Evolutionary conservation across 345 rosid genomes (phyloP).

Genomic region (Leavenworthia alabamica): DNA sequence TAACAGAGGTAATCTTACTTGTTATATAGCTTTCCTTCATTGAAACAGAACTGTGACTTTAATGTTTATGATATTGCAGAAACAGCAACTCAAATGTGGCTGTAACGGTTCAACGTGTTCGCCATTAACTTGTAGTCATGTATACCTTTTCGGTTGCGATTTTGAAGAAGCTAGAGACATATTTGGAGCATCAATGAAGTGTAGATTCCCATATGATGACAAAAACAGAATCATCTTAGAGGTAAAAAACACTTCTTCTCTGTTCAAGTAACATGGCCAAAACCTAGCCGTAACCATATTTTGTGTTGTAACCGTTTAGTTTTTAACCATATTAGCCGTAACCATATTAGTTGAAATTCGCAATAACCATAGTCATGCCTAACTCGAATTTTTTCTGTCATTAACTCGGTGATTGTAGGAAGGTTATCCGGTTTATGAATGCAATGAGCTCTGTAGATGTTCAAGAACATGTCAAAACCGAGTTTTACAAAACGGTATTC

Average conservation of each 20-base stretch:
- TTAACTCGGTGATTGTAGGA: too few relatives aligned
- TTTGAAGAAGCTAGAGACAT: slow-evolving; percentile 91
- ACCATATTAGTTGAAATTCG: too few relatives aligned
- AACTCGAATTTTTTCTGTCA: too few relatives aligned
- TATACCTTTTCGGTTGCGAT: slow-evolving; percentile 87
- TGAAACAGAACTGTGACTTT: not conserved
- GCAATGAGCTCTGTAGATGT: slow-evolving; percentile 79
- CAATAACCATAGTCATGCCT: too few relatives aligned
- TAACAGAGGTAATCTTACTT: slow-evolving; percentile 52
- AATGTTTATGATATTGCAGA: slow-evolving; percentile 38
- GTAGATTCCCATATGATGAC: slow-evolving; percentile 80
- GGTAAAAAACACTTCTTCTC: too few relatives aligned
- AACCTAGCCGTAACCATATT: too few relatives aligned
- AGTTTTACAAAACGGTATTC: slow-evolving; percentile 81
- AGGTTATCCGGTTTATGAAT: slow-evolving; percentile 97
- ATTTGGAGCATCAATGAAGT: slow-evolving; percentile 61
- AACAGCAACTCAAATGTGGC: slow-evolving; percentile 65
- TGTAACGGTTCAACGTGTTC: slow-evolving; percentile 63
- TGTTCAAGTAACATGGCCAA: too few relatives aligned
- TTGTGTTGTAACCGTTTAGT: too few relatives aligned
- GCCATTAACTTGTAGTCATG: slow-evolving; percentile 76
- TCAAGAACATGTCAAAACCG: slow-evolving; percentile 69
- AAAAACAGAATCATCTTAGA: slow-evolving; percentile 73
- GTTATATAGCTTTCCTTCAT: not conserved
- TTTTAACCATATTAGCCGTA: too few relatives aligned